Base-by-base conservation (phyloP, 371 early-diverging fungal genomes). In the Mortierella sp. region DNA sequence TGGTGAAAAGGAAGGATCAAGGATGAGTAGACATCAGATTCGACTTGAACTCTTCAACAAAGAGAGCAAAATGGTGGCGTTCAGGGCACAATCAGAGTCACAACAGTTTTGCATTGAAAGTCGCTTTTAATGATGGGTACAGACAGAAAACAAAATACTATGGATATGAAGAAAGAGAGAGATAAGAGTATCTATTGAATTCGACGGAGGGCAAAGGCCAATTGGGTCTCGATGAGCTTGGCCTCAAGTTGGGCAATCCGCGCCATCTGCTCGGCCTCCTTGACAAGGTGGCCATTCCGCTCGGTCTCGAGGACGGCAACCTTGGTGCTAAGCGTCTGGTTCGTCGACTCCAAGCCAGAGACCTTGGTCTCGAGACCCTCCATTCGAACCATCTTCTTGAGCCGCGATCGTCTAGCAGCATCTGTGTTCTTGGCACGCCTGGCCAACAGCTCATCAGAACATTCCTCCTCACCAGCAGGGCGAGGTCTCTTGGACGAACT, bases 371-470 rank as follows among this genome's bases (percentile, higher is more conserved):
- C 97, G 28, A 98, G 93, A 5, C 92, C 83, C 82, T 96, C 96
- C 90, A 98, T 93, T 88, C 94, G 94, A 73, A 92, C 86, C 70
- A 95, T 88, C 91, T 97, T 98, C 84, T 96, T 95, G 81, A 94
- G 92, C 45, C 99, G 95, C 42, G 97, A 96, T 73, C 98, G 97
- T 55, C 98, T 94, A 8, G 99, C 99, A 2, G 99, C 98, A 88
- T 97, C 97, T 3, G 97, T 98, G 90, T 98, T 98, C 91, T 95
- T 95, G 81, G 93, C 93, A 63, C 96, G 95, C 89, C 96, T 96
- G 74, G 94, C 90, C 31, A 92, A 90, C 70, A 94, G 88, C 74
- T 93, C 91, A 45, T 95, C 94, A 78, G 83, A 68, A 24, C 68
- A 82, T 75, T 92, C 89, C 74, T 83, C 75, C 63, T 63, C 70